Evolutionary conservation across 345 rosid genomes (phyloP).

Genomic region (Balakata baccata): DNA sequence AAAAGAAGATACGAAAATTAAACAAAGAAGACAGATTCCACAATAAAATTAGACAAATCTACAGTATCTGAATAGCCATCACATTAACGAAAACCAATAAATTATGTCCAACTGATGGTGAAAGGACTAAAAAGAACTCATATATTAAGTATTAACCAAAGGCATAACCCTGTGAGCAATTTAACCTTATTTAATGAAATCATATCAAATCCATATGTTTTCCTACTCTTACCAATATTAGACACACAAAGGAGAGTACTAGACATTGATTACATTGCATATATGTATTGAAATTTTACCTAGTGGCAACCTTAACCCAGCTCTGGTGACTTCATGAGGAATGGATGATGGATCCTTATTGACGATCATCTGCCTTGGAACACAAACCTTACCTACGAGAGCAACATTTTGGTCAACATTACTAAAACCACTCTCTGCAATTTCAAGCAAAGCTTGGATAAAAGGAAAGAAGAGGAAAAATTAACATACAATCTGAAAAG

Average conservation of each 20-base stretch:
- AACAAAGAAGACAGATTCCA: not conserved
- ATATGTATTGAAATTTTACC: conserved; percentile 40
- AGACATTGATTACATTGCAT: not conserved
- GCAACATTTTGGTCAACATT: conserved; percentile 10
- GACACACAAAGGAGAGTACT: not conserved
- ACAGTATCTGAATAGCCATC: not conserved
- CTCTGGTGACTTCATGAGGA: conserved; percentile 48
- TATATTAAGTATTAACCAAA: not conserved
- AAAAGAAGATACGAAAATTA: conserved; percentile 15
- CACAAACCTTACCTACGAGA: conserved; percentile 59
- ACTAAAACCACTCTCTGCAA: conserved; percentile 9
- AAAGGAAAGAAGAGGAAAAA: not conserved
- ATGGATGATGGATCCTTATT: conserved; percentile 56
- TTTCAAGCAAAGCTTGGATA: not conserved
- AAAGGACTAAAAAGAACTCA: not conserved
- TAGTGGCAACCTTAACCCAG: conserved; percentile 72
- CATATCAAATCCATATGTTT: not conserved
- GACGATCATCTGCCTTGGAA: conserved; percentile 79
- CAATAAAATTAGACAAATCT: not conserved
- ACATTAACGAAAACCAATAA: not conserved
- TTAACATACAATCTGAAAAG: not conserved
- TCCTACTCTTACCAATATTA: not conserved
- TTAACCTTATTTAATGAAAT: not conserved
- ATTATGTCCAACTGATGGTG: not conserved
- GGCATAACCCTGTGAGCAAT: not conserved